phyloP scores from a whole-genome alignment of 176 grass and related monocot species.

The maize (Zea mays) region DNA sequence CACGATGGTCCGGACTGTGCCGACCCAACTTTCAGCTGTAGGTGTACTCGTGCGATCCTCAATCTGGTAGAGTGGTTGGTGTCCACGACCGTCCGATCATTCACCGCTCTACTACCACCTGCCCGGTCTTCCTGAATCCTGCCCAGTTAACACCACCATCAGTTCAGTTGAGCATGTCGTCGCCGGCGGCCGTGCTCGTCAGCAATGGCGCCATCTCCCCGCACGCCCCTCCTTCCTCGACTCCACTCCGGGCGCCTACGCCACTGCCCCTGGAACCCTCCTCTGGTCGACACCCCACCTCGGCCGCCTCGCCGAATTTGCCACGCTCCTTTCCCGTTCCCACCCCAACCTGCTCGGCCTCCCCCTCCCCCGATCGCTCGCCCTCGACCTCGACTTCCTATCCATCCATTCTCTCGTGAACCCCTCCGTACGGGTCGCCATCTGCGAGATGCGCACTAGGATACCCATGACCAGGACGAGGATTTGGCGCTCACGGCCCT shows the following conservation, averaged over 20 bases:
- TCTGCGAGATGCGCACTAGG: constrained; percentile 38
- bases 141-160: too few species aligned
- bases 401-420: constrained; percentile 33
- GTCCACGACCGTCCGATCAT: too few species aligned
- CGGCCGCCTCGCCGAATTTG: constrained; percentile 59
- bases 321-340: constrained; percentile 45
- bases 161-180: too few species aligned
- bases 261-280: constrained; percentile 65
- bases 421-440: constrained; percentile 46
- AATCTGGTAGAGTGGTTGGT: too few species aligned
- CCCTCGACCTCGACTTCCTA: background rate
- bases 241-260: constrained; percentile 70
- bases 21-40: too few species aligned
- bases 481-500: constrained; percentile 66
- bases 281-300: constrained; percentile 84
- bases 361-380: background rate
- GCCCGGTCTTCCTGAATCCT: too few species aligned
- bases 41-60: too few species aligned
- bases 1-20: too few species aligned
- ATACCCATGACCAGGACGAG: constrained; percentile 15
- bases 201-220: constrained; percentile 49
- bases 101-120: too few species aligned
- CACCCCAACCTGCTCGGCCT: constrained; percentile 57
- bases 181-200: constrained; percentile 43
- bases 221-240: constrained; percentile 61